Percentiles rank a stretch among this genome's conserved stretches.
phyloP scores from a whole-genome alignment of 345 rosid species.

The Aurinia saxatilis region DNA sequence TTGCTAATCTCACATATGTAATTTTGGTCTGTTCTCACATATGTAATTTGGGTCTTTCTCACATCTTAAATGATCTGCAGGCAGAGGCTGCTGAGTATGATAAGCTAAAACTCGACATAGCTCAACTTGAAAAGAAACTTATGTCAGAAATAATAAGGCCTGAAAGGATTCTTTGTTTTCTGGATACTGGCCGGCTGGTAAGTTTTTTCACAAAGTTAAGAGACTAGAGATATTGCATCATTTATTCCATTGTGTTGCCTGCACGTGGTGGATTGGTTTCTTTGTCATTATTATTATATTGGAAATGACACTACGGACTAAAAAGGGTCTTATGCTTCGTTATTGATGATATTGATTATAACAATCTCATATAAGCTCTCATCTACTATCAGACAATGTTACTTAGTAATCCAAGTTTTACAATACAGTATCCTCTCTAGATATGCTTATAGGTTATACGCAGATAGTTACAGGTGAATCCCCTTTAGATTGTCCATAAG shows the following conservation, averaged over 20 bases:
- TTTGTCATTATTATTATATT: not conserved
- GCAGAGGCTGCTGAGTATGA: slow-evolving; percentile 87
- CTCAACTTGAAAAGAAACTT: slow-evolving; percentile 85
- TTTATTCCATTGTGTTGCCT: not conserved
- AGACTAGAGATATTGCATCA: not conserved
- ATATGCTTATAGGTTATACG: not conserved
- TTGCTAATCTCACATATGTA: slow-evolving; percentile 4
- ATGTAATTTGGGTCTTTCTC: not conserved
- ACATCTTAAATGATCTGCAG: slow-evolving; percentile 34
- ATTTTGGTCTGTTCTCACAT: slow-evolving; percentile 15
- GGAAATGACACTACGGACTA: not conserved
- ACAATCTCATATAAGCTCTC: not conserved
- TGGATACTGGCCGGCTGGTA: slow-evolving; percentile 93
- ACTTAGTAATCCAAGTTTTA: not conserved
- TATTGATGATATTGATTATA: not conserved
- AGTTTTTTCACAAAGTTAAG: slow-evolving; percentile 26
- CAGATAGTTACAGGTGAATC: not conserved
- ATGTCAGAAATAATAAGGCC: slow-evolving; percentile 91
- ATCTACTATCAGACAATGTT: not conserved
- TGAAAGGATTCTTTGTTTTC: slow-evolving; percentile 85
- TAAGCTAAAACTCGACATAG: slow-evolving; percentile 75
- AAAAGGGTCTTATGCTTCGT: not conserved
- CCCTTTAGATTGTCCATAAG: not conserved
- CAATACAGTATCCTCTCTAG: not conserved
- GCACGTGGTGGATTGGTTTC: not conserved